Evolutionary conservation across 208 protist genomes (phyloP).

Genomic region (Crithidia fasciculata): DNA sequence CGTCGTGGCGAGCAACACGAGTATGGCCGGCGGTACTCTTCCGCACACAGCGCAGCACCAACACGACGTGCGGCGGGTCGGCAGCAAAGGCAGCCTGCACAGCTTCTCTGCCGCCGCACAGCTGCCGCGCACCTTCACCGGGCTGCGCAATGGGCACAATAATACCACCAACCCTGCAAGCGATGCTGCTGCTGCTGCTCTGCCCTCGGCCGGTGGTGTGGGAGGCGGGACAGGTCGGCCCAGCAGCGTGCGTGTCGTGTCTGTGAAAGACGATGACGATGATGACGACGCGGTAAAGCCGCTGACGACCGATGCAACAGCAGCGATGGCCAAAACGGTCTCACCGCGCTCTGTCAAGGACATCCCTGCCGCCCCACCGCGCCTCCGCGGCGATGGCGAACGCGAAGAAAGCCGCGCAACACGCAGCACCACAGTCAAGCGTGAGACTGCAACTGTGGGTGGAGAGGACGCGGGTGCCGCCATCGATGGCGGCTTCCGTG

Average conservation of each 20-base stretch:
- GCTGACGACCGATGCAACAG: not conserved
- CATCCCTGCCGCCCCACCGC: not conserved
- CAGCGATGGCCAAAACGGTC: not conserved
- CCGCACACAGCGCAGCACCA: not conserved
- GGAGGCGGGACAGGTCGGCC: not conserved
- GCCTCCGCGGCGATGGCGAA: not conserved
- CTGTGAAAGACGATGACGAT: no score
- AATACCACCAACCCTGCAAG: not conserved
- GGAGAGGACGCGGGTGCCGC: no score
- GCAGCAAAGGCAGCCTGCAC: slow-evolving; percentile 9
- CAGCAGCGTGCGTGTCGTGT: not conserved
- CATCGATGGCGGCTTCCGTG: no score
- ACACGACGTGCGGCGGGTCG: not conserved
- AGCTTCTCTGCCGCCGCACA: not conserved
- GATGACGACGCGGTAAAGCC: not conserved
- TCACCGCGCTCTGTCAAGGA: slow-evolving; percentile 3
- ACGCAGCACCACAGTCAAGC: not conserved
- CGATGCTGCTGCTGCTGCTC: not conserved
- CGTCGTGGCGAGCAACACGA: not conserved
- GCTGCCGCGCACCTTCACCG: not conserved
- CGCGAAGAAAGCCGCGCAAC: not conserved
- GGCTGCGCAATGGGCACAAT: not conserved
- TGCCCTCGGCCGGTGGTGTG: not conserved
- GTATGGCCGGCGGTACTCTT: not conserved
- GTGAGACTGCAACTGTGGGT: not conserved